Base-by-base conservation (phyloP, 2,329 filamentous ascomycete genomes). In the Fusarium sp. region DNA sequence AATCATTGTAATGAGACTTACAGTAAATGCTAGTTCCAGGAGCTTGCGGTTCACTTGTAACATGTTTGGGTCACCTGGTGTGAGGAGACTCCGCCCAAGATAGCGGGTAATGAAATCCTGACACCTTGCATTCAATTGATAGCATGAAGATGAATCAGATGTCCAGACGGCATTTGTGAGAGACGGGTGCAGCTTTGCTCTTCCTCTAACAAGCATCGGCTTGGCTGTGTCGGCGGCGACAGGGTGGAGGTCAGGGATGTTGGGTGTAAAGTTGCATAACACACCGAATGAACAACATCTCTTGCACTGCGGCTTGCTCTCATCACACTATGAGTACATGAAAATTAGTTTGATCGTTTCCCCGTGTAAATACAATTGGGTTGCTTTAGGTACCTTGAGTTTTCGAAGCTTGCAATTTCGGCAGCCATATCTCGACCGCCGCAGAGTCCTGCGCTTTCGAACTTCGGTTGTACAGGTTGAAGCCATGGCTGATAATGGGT, bases 401-500 rank as follows among this genome's bases (percentile, higher is more conserved):
- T 87, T 87, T 68, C 87, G 75, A 6, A 88, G 82, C 76, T 88
- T 88, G 79, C 87, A 88, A 73, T 88, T 88, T 13, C 85, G 83
- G 63, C 87, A 88, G 36, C 87, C 86, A 68, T 80, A 82, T 77
- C 85, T 82, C 18, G 86, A 87, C 66, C 85, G 83, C 35, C 79
- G 66, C 45, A 27, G 16, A 14, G 27, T 25, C 31, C 62, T 36
- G 6, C 62, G 18, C 10, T n/a, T 18, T 1, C n/a, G 56, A 0
- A 1, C 5, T 13, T 71, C 42, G 5, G 10, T 35, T 8, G 22
- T 14, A 0, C 4, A 5, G 7, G 45, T 31, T 0, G 59, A n/a
- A 14, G 54, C 10, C 77, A 78, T 78, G 5, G 5, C 1, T 33
- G 10, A 7, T 45, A 6, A 47, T 25, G 7, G 35, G 14, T 4